phyloP scores from a whole-genome alignment of 2,329 filamentous ascomycete species.

The Phoma sp. region DNA sequence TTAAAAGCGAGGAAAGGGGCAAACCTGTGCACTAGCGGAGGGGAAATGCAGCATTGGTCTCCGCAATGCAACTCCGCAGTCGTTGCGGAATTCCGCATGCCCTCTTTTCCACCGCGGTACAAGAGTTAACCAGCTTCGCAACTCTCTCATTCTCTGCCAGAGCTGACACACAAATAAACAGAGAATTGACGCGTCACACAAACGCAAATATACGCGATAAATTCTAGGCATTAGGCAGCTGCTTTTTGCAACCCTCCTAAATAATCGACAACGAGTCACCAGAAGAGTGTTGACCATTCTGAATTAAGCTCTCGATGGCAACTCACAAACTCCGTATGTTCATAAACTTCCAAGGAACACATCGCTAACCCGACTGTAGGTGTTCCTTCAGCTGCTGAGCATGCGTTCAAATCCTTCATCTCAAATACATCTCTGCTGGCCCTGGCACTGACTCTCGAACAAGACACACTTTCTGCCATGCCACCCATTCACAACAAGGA shows the following conservation, averaged over 20 bases:
- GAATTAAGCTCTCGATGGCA: too few species aligned
- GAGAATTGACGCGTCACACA: neutral
- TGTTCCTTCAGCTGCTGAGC: neutral
- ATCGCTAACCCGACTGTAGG: neutral
- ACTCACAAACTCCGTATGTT: neutral
- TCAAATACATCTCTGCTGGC: slow-evolving; percentile 16
- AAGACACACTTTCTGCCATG: slow-evolving; percentile 4
- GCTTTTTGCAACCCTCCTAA: too few species aligned
- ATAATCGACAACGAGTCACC: too few species aligned
- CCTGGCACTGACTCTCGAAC: slow-evolving; percentile 13
- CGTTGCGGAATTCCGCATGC: slow-evolving; percentile 21
- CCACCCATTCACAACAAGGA: slow-evolving; percentile 9
- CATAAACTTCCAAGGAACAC: too few species aligned
- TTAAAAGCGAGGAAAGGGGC: too few species aligned
- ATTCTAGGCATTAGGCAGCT: neutral
- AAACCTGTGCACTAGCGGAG: too few species aligned
- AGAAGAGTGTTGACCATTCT: too few species aligned
- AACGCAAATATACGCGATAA: neutral
- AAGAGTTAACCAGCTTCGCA: neutral
- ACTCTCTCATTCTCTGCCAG: neutral
- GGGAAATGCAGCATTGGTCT: neutral
- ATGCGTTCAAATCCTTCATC: slow-evolving; percentile 21
- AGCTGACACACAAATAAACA: too few species aligned
- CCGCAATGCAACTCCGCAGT: slow-evolving; percentile 18
- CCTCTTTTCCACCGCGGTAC: neutral